These are phyloP conservation scores for Puccinia coronata DNA, from an alignment of 1,284 basidiomycete species.

Conservation along the genomic window DNA sequence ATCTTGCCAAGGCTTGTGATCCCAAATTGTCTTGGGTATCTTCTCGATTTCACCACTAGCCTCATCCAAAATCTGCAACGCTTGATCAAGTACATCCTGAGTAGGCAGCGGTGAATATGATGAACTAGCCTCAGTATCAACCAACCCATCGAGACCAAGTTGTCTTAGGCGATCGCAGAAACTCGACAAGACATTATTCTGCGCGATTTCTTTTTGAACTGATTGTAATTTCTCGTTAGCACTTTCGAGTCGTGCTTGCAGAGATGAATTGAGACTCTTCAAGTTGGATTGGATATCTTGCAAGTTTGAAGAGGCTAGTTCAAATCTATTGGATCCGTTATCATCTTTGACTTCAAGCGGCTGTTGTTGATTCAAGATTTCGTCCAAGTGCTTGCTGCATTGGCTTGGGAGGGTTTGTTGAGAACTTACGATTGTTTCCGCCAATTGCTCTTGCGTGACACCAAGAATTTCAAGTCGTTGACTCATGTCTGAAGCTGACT, in stretches of 20 bases:
- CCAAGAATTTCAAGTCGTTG: slow-evolving; percentile 9
- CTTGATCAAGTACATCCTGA: not conserved
- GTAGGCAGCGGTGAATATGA: slow-evolving; percentile 34
- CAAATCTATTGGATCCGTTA: slow-evolving; percentile 8
- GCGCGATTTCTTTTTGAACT: slow-evolving; percentile 19
- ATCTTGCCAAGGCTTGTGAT: slow-evolving; percentile 7
- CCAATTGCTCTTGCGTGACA: not conserved
- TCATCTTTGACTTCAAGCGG: not conserved
- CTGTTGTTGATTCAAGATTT: not conserved
- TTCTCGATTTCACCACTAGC: not conserved
- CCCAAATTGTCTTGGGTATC: not conserved
- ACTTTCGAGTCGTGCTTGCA: not conserved
- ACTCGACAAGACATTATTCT: not conserved
- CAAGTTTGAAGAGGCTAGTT: not conserved
- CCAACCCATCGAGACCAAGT: slow-evolving; percentile 32
- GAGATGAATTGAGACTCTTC: slow-evolving; percentile 1
- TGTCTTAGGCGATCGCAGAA: slow-evolving; percentile 17
- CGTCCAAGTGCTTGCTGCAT: slow-evolving; percentile 10
- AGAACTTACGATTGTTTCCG: not conserved
- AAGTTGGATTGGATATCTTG: not conserved
- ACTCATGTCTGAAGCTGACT: not conserved
- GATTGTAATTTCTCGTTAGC: slow-evolving; percentile 2
- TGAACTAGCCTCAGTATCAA: slow-evolving; percentile 13
- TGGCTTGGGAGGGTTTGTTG: slow-evolving; percentile 15
- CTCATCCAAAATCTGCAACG: slow-evolving; percentile 11